Conservation (phyloP, 1,284 basidiomycete genomes). For the Fomitopsis pinicola region DNA sequence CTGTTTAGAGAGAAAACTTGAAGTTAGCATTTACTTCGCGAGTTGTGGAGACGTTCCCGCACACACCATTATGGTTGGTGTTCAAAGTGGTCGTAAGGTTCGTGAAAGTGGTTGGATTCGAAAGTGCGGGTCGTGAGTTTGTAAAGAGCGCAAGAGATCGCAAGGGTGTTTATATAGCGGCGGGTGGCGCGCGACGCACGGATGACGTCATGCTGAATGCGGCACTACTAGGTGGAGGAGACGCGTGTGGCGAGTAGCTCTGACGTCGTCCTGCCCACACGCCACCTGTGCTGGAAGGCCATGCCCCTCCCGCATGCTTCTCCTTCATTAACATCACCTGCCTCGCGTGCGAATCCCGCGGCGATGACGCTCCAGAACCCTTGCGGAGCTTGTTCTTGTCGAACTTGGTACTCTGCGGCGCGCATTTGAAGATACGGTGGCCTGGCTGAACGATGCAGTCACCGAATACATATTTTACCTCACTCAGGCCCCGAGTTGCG, state of each 20-base stretch:
- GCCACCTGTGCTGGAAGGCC: background rate
- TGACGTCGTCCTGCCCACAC: background rate
- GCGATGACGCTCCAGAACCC: too few relatives aligned
- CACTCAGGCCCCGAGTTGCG: too few relatives aligned
- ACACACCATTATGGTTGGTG: conserved; percentile 6
- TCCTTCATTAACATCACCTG: too few relatives aligned
- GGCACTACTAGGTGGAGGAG: background rate
- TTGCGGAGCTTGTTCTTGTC: too few relatives aligned
- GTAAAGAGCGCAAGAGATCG: background rate
- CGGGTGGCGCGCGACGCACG: background rate
- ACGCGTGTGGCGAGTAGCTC: background rate
- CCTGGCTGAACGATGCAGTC: too few relatives aligned
- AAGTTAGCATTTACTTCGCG: background rate
- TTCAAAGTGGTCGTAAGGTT: background rate
- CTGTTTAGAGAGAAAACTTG: conserved; percentile 27
- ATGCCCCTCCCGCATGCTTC: background rate
- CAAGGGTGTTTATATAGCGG: conserved; percentile 10
- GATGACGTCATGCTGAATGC: conserved; percentile 1
- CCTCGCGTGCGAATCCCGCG: too few relatives aligned
- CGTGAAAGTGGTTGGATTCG: background rate
- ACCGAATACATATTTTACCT: too few relatives aligned
- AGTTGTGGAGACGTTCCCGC: too few relatives aligned
- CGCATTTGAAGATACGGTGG: too few relatives aligned
- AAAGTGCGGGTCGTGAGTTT: background rate
- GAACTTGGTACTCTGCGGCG: too few relatives aligned